Conservation (phyloP, 768 basidiomycete species). For the Suillus alpinus region DNA sequence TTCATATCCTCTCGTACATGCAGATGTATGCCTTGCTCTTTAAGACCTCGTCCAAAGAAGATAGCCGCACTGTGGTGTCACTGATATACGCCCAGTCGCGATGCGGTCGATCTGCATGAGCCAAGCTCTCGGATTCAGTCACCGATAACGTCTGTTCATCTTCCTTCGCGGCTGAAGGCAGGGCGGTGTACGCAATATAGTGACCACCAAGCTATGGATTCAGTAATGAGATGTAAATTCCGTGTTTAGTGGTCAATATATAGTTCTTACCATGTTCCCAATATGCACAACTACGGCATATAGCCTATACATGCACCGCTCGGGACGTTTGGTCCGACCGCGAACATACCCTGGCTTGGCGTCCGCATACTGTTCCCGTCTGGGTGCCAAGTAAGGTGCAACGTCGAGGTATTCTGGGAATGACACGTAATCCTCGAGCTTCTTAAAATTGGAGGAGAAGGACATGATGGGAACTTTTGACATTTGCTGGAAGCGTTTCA, state of each 20-base stretch:
- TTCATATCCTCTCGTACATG: conserved; percentile 79
- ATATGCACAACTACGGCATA: conserved; percentile 87
- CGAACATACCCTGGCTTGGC: conserved; percentile 27
- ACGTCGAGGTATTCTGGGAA: conserved; percentile 89
- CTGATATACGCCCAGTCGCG: conserved; percentile 92
- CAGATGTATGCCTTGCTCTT: conserved; percentile 91
- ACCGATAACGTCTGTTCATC: background rate
- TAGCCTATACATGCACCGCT: conserved; percentile 61
- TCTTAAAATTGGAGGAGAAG: conserved; percentile 75
- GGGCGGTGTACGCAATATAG: conserved; percentile 82
- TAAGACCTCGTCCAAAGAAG: conserved; percentile 84
- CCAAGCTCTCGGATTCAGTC: conserved; percentile 10
- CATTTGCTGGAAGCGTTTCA: conserved; percentile 92
- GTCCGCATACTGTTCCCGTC: conserved; percentile 66
- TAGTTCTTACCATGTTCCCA: conserved; percentile 69
- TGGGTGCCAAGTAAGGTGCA: conserved; percentile 82
- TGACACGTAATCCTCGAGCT: conserved; percentile 86
- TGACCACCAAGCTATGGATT: conserved; percentile 74
- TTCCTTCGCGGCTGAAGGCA: conserved; percentile 42
- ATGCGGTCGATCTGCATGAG: conserved; percentile 7
- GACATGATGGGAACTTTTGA: conserved; percentile 59
- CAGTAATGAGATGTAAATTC: conserved; percentile 6
- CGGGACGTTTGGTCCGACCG: conserved; percentile 24
- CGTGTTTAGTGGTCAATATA: background rate
- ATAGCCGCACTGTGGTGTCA: conserved; percentile 80